These are phyloP conservation scores for Penicillium brasilianum DNA, from an alignment of 2,329 filamentous ascomycete species.

Conservation along the genomic window DNA sequence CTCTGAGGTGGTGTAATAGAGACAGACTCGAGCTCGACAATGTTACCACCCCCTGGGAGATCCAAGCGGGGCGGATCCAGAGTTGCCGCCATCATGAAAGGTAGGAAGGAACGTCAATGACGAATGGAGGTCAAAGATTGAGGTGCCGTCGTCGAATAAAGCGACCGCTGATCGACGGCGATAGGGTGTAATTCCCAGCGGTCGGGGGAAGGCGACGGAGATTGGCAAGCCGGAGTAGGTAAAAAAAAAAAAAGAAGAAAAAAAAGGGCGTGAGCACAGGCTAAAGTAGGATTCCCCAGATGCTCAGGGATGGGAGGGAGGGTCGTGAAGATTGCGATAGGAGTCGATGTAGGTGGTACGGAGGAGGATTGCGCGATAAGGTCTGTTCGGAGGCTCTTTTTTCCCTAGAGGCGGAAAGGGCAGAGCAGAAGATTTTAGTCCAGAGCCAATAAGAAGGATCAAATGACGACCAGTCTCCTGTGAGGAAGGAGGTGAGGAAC, in stretches of 20 bases:
- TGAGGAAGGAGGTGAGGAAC: conserved; percentile 4
- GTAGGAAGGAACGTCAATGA: conserved; percentile 16
- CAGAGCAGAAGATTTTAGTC: conserved; percentile 19
- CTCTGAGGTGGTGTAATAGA: conserved; percentile 52
- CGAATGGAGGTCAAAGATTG: conserved; percentile 16
- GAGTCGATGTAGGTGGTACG: conserved; percentile 15
- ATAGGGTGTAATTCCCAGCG: conserved; percentile 45
- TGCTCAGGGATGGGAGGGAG: conserved; percentile 1
- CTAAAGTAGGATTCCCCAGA: conserved; percentile 4
- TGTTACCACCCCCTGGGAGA: conserved; percentile 30
- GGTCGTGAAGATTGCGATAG: conserved; percentile 4
- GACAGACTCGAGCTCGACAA: conserved; percentile 37
- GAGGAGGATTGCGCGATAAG: conserved; percentile 30
- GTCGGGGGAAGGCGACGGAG: conserved; percentile 40
- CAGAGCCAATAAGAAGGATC: conserved; percentile 20
- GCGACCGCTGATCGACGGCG: conserved; percentile 53
- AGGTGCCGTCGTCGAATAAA: conserved; percentile 46
- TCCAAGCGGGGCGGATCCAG: conserved; percentile 40
- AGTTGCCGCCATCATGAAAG: conserved; percentile 42
- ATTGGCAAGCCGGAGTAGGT: conserved; percentile 9
- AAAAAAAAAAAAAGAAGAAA: conserved; percentile 18
- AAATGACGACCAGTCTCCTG: conserved; percentile 10
- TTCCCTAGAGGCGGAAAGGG: conserved; percentile 17
- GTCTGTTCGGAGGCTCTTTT: conserved; percentile 29
- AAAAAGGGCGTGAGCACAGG: conserved; percentile 6